Evolutionary conservation across 805 yeast genomes (phyloP), one percentile per base, ranked within the genome.

Genomic region (Yamadazyma scolyti): DNA sequence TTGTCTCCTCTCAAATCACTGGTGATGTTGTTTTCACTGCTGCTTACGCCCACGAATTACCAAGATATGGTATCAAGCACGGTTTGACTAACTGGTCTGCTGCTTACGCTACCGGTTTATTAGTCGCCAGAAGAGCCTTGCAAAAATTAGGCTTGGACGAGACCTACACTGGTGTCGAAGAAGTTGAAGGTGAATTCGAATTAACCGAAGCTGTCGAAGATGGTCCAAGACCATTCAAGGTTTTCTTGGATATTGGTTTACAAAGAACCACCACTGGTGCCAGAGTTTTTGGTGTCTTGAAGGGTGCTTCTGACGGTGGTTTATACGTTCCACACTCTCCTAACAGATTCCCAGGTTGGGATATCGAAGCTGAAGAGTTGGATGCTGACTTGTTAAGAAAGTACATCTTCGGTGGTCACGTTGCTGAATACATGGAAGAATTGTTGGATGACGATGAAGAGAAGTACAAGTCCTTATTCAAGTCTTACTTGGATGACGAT

Each of bases 221-320:
- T 53, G 97, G 79, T 55, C 98, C 97, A 76, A 83, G 97, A 72
- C 98, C 98, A 68, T 93, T 93, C 95, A 93, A 93, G 83, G 97
- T 89, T 54, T 93, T 79, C 87, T 80, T 93, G 65, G 98, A 93
- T 69, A 89, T 93, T 63, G 98, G 98, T 86, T 78, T 93, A 70
- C 95, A 88, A 75, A 89, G 98, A 83, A 88, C 98, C 75, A 93
- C 98, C 76, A 89, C 97, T 61, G 98, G 98, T 87, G 97, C 97
- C 66, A 86, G 95, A 75, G 79, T 93, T 69, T 93, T 93, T 62
- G 98, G 97, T 86, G 97, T 93, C 65, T 77, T 93, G 64, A 93
- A 93, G 83, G 98, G 98, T 84, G 98, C 98, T 63, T 90, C 97
- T 48, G 98, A 93, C 69, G 98, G 98, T 85, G 98, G 98, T 60